Evolutionary conservation across 306 rosid species (phyloP), one percentile per base, ranked within the genome.

Genomic region (Vicia villosa): DNA sequence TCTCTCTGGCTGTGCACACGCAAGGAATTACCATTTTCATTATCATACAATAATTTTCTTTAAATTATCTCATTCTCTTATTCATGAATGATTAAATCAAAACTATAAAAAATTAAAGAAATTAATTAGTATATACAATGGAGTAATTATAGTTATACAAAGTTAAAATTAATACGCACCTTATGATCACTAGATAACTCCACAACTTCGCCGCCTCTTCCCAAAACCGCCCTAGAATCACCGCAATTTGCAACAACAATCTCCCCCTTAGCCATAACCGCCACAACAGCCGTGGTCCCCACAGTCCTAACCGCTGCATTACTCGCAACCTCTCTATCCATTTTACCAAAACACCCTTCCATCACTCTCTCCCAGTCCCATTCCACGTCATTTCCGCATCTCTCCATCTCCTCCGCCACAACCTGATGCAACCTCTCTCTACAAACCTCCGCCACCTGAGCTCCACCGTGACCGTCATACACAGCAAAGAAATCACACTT

Each of bases 381-480:
- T 17, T 77, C 74, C 68, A 63, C 52, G 3, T 51, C 52, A 6
- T 37, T 26, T 32, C 45, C 68, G 13, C 42, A 34, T 7, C 30
- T 56, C 60, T 45, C 84, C 57, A 88, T 13, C 69, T 77, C 94
- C 83, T 77, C 87, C 73, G 87, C 96, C 80, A 90, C 72, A 36
- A 90, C 28, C 70, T 59, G 74, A 42, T 85, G 84, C n/a, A 90
- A 8, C 59, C 96, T 66, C 52, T 85, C 86, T 13, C 77, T 70
- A 74, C 98, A 93, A 41, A 78, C 80, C 58, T 40, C 66, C 57
- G 97, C 97, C 74, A 90, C 92, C 74, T 79, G 83, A 3, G 82
- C 15, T 13, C 97, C 98, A 4, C 97, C 91, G 70, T 93, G 98
- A 6, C 98, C 98, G 10, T 93, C 98, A 40, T 82, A 93, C 16